Evolutionary conservation across 768 basidiomycete genomes (phyloP).

Genomic region (Mycena olivaceomarginata): DNA sequence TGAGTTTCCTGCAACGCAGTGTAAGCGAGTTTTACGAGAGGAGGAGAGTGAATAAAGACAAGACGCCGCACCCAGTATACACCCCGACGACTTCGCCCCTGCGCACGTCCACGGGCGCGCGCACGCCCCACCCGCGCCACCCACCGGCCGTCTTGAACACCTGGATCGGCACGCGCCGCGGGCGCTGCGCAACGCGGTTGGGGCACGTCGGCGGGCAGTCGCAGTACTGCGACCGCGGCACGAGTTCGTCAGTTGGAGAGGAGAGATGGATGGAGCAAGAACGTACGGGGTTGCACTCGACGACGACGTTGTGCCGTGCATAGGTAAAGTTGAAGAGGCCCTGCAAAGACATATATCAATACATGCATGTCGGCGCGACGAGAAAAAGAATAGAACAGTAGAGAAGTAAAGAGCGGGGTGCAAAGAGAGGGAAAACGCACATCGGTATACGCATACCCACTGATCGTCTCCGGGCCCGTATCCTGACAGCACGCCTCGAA

Average conservation of each 20-base stretch:
- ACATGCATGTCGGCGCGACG: not conserved
- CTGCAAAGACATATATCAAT: not conserved
- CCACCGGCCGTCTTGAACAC: slow-evolving; percentile 47
- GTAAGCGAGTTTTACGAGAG: not conserved
- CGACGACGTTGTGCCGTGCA: slow-evolving; percentile 28
- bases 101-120: slow-evolving; percentile 39
- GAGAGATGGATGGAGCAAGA: not conserved
- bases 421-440: slow-evolving; percentile 3
- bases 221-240: slow-evolving; percentile 33
- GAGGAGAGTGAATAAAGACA: not conserved
- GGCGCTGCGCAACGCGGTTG: slow-evolving; percentile 49
- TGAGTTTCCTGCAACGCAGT: slow-evolving; percentile 21
- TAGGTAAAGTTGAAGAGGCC: slow-evolving; percentile 43
- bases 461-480: not conserved
- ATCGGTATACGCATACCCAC: slow-evolving; percentile 32
- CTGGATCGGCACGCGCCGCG: slow-evolving; percentile 47
- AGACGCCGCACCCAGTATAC: slow-evolving; percentile 47
- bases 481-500: slow-evolving; percentile 7
- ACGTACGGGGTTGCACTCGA: slow-evolving; percentile 50
- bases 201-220: slow-evolving; percentile 38
- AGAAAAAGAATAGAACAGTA: not conserved
- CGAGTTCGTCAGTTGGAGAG: not conserved
- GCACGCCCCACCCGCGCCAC: slow-evolving; percentile 50
- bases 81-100: slow-evolving; percentile 47
- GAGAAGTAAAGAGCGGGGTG: not conserved